Conservation (phyloP, 1,284 basidiomycete species). For the Hymenochaete sp. region DNA sequence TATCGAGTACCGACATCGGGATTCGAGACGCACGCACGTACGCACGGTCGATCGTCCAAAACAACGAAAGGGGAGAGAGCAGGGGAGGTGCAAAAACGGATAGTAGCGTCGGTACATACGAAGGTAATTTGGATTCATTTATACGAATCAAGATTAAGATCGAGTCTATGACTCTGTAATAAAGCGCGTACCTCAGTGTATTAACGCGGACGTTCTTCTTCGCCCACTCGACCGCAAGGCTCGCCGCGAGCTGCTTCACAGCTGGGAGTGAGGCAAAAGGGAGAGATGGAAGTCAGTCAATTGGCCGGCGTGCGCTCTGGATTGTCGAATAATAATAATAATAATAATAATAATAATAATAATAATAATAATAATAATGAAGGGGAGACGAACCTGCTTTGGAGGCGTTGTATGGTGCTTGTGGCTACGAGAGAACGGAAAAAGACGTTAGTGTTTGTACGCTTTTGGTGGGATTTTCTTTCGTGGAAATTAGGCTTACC, state of each 20-base stretch:
- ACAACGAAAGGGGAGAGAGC: neutral
- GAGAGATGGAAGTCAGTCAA: too few species aligned
- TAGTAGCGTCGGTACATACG: constrained; percentile 43
- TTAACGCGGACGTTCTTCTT: constrained; percentile 80
- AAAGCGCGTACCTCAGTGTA: constrained; percentile 46
- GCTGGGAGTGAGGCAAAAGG: constrained; percentile 33
- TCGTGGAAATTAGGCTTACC: constrained; percentile 30
- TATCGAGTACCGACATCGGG: too few species aligned
- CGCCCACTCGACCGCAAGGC: constrained; percentile 86
- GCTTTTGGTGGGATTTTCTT: neutral
- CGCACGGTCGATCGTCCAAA: neutral
- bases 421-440: constrained; percentile 64
- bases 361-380: neutral
- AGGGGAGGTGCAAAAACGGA: neutral
- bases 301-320: too few species aligned
- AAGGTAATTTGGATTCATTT: too few species aligned
- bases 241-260: constrained; percentile 82
- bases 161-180: neutral
- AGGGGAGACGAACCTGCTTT: constrained; percentile 54
- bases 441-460: neutral
- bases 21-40: too few species aligned
- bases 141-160: constrained; percentile 1
- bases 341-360: too few species aligned
- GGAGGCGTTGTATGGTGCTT: constrained; percentile 93
- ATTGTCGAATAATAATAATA: too few species aligned